phyloP scores from a whole-genome alignment of 129 eudicot genomes.

The Arctium lappa region DNA sequence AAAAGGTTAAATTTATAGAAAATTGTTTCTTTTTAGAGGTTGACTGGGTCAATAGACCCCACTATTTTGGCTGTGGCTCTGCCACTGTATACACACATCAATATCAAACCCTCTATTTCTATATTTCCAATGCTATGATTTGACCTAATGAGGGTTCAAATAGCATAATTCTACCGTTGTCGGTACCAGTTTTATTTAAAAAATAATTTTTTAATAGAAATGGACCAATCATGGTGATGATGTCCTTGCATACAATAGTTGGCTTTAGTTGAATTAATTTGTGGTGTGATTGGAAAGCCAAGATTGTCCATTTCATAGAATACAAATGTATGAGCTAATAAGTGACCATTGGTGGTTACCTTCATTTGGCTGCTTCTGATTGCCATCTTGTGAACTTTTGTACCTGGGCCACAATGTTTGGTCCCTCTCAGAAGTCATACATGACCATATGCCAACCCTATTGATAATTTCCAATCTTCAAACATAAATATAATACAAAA shows the following conservation, averaged over 20 bases:
- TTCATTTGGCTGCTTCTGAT: conserved; percentile 30
- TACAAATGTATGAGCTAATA: conserved; percentile 36
- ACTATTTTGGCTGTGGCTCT: too few species aligned
- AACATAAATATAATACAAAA: background rate
- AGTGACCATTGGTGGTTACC: conserved; percentile 24
- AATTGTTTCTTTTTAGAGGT: too few species aligned
- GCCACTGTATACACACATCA: background rate
- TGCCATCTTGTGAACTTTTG: conserved; percentile 55
- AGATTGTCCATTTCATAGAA: conserved; percentile 50
- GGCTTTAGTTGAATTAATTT: conserved; percentile 23
- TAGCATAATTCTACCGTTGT: background rate
- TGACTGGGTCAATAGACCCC: too few species aligned
- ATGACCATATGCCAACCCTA: background rate
- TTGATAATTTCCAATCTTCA: background rate
- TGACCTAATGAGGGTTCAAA: background rate
- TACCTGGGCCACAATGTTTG: conserved; percentile 19
- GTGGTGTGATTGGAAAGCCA: conserved; percentile 38
- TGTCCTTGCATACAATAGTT: conserved; percentile 22
- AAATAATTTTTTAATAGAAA: background rate
- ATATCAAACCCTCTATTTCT: background rate
- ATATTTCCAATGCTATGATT: background rate
- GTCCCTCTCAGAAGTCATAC: conserved; percentile 8
- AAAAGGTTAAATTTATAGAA: too few species aligned
- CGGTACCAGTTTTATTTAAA: background rate
- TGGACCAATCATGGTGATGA: conserved; percentile 19